A percentile compares a stretch with the other conserved stretches of the same genome.
phyloP scores from a whole-genome alignment of 192 early-diverging fungal species.

The Coemansia sp. region DNA sequence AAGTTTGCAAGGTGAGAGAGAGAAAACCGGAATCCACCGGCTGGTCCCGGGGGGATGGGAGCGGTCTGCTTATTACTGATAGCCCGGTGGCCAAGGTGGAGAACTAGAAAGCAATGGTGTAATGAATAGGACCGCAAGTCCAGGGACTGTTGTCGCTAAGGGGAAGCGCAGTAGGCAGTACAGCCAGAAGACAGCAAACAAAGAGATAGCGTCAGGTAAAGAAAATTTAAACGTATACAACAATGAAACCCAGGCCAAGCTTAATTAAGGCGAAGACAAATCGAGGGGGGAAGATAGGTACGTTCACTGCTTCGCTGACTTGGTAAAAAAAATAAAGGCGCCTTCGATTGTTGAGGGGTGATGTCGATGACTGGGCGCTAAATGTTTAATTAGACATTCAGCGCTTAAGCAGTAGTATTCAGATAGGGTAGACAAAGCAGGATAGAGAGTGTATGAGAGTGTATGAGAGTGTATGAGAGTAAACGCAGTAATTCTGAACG shows the following conservation, averaged over 20 bases:
- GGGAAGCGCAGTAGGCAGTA: background rate
- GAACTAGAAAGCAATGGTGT: background rate
- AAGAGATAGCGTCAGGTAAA: slow-evolving; percentile 2
- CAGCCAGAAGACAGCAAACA: background rate
- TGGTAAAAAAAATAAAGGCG: background rate
- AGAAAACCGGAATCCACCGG: slow-evolving; percentile 4
- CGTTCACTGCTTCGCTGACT: background rate
- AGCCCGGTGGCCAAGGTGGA: background rate
- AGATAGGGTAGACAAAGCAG: slow-evolving; percentile 9
- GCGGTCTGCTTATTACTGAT: slow-evolving; percentile 11
- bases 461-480: no score
- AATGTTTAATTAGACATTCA: slow-evolving; percentile 14
- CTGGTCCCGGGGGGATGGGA: background rate
- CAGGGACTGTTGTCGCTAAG: slow-evolving; percentile 6
- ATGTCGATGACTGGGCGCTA: background rate
- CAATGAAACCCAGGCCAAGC: background rate
- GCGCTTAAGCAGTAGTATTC: slow-evolving; percentile 7
- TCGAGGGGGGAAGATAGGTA: background rate
- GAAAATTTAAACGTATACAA: background rate
- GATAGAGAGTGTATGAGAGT: no score
- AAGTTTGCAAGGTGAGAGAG: background rate
- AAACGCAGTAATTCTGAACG: slow-evolving; percentile 2
- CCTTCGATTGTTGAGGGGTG: background rate
- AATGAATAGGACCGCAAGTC: background rate
- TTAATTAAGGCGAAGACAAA: slow-evolving; percentile 3